These are phyloP conservation scores for Amylocystis lapponica DNA, from an alignment of 768 basidiomycete genomes.

Conservation along the genomic window DNA sequence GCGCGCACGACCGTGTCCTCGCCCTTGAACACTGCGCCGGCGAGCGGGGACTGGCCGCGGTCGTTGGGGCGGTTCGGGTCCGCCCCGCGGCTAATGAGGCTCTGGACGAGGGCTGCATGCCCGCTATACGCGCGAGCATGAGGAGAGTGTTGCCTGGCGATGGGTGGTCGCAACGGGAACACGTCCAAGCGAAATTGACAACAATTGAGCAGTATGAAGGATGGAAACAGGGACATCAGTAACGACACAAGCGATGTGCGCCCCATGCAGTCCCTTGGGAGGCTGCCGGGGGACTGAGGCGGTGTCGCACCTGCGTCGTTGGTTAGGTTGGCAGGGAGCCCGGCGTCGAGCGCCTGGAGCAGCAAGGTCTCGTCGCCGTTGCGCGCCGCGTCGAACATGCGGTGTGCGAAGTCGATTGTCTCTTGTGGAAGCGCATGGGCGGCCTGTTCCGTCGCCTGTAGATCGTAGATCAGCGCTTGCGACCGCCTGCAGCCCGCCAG, in stretches of 20 bases:
- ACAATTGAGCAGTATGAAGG: too few species aligned
- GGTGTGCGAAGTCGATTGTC: conserved; percentile 48
- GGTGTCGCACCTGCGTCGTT: conserved; percentile 54
- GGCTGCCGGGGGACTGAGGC: not conserved
- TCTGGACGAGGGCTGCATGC: conserved; percentile 46
- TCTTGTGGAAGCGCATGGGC: conserved; percentile 31
- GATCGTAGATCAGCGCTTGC: too few species aligned
- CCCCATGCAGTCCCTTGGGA: not conserved
- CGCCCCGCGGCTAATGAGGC: conserved; percentile 50
- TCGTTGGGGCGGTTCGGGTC: conserved; percentile 71
- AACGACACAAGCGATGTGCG: not conserved
- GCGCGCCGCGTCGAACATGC: conserved; percentile 74
- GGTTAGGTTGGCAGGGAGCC: conserved; percentile 66
- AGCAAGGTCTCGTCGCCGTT: conserved; percentile 48
- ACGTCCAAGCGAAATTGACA: too few species aligned
- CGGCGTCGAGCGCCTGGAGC: conserved; percentile 56
- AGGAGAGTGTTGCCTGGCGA: conserved; percentile 73
- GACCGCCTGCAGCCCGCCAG: too few species aligned
- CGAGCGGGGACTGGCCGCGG: conserved; percentile 63
- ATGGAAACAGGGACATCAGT: too few species aligned
- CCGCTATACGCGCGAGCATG: conserved; percentile 78
- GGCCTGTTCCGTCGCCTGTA: too few species aligned
- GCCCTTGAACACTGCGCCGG: conserved; percentile 75
- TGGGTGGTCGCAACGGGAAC: too few species aligned
- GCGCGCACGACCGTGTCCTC: conserved; percentile 57